Base-by-base conservation (phyloP, 352 stramenopile genomes). In the Phytophthora meadii region DNA sequence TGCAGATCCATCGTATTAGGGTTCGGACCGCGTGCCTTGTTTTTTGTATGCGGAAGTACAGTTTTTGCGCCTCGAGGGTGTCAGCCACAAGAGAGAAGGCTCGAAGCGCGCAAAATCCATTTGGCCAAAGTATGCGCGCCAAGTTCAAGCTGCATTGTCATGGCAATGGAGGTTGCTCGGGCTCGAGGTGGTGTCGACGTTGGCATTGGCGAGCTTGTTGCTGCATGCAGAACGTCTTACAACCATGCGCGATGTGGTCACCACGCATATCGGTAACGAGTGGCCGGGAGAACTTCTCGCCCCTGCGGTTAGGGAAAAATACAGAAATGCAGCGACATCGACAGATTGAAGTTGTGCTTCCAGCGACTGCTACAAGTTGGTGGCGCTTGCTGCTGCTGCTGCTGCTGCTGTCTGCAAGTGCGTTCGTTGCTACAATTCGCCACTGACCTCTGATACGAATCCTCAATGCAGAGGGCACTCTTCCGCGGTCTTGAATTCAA, bases 101-200 rank as follows among this genome's bases (percentile, higher is more conserved):
- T 62, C 28, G 46, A 51, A 52, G 40, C 32, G 24, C 30, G 47
- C 62, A 70, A 65, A 65, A 70, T 70, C 62, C 54, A 58, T 46
- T 57, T 68, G 44, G 37, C 6, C 45, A 59, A 54, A 49, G 58
- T 60, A 68, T 55, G 42, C 27, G 11, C 36, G 47, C 42, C 49
- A 72, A 74, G 54, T 68, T 70, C 61, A 74, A 74, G 65, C 44
- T 15, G 42, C 30, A 34, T 34, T 34, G 30, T 34, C 30, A 61
- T 45, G 41, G 19, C 8, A 14, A 9, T 28, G 9, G 49, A 10
- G 14, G 36, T 22, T 57, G 37, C 50, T 39, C n/a, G 45, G 40
- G 9, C 24, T 50, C 39, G 27, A 50, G 52, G 9, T 50, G 7
- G 32, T 6, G 25, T 3, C 19, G 22, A 51, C 19, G 53, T n/a